phyloP scores from a whole-genome alignment of 148 eudicot genomes.

The Euryodendron excelsum region DNA sequence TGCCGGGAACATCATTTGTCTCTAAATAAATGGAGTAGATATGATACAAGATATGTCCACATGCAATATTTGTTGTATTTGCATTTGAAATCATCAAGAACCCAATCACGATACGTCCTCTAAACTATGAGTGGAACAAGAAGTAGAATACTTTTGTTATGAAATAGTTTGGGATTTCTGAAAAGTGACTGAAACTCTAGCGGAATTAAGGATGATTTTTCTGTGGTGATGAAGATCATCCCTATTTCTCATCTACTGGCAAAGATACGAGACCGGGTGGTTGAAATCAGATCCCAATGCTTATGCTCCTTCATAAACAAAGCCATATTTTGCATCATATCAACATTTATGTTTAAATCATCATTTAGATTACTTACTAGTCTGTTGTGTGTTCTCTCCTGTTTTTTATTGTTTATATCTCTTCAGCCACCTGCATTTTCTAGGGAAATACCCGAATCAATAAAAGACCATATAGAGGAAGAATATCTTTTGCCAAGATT shows the following conservation, averaged over 20 bases:
- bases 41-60: too few relatives aligned
- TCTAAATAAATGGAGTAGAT: too few relatives aligned
- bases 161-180: too few relatives aligned
- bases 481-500: constrained; percentile 74
- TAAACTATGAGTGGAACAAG: too few relatives aligned
- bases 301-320: background rate
- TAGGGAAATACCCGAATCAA: constrained; percentile 72
- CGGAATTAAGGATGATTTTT: background rate
- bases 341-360: too few relatives aligned
- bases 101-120: too few relatives aligned
- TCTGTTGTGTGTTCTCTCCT: background rate
- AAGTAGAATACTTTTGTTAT: too few relatives aligned
- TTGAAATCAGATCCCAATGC: background rate
- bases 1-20: too few relatives aligned
- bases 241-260: background rate
- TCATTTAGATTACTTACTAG: too few relatives aligned
- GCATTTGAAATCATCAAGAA: too few relatives aligned
- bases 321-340: background rate
- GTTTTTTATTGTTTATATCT: constrained; percentile 10
- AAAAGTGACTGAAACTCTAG: too few relatives aligned
- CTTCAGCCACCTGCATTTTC: constrained; percentile 93
- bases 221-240: background rate
- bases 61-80: too few relatives aligned
- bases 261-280: background rate
- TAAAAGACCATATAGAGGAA: constrained; percentile 66